Evolutionary conservation across 768 basidiomycete species (phyloP), one percentile per base, ranked within the genome.

Genomic region (Tricholoma sp.): DNA sequence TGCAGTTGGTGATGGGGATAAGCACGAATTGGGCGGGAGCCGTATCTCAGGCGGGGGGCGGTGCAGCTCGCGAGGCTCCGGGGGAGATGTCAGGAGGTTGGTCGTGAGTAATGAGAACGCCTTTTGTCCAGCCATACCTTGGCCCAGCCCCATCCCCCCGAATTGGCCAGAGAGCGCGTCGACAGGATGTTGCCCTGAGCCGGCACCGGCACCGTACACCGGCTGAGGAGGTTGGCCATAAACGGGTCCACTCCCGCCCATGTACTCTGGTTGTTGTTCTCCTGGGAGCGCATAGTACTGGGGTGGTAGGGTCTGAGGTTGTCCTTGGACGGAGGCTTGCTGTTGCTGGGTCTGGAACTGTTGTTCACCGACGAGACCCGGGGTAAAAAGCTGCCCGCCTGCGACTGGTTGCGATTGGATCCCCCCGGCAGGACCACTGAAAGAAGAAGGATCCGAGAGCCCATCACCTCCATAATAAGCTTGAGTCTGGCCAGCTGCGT

Each of bases 401-500:
- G 67, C 67, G 54, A 42, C 72, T 17, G 64, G 74, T 70, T 53
- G 76, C 34, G 71, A 66, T 55, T 73, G 77, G 10, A 74, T 68
- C 15, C 67, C 77, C 29, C 71, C 68, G 28, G 54, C 63, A 13
- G 59, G 67, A 61, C 80, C n/a, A 20, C 17, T 11, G 10, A 17
- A 41, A 17, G 44, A 81, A 29, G 68, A 63, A 10, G 82, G 77
- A 50, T 83, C 82, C 41, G 76, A 61, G 34, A 71, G 61, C 3
- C 73, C 74, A 28, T 78, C 77, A 11, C 71, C 68, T 34, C 84
- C 82, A 61, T 92, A 92, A 69, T 94, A 94, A 2, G 82, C 92
- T 66, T 94, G 91, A 1, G 93, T 93, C 72, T 97, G 94, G 10
- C 91, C 94, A 3, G 91, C 85, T 50, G 95, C 95, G 69, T 98